Evolutionary conservation across 768 basidiomycete genomes (phyloP).

Genomic region (Tylopilus sp.): DNA sequence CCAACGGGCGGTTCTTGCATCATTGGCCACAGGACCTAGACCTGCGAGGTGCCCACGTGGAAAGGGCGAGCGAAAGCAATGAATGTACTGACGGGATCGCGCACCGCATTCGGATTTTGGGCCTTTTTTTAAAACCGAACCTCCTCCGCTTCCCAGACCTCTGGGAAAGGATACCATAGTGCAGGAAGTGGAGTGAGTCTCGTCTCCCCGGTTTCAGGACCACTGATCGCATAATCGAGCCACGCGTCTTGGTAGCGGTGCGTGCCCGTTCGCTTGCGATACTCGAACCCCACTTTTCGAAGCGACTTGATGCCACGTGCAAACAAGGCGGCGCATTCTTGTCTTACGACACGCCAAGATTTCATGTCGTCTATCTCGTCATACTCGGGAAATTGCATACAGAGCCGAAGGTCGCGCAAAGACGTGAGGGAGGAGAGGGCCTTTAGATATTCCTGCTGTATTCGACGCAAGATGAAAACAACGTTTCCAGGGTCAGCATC

Average conservation of each 20-base stretch:
- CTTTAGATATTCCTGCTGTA: constrained; percentile 35
- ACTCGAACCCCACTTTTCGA: constrained; percentile 33
- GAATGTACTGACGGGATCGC: not conserved
- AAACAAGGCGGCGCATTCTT: constrained; percentile 28
- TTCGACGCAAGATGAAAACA: constrained; percentile 24
- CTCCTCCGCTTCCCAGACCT: constrained; percentile 31
- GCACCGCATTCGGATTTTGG: not conserved
- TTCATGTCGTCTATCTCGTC: constrained; percentile 30
- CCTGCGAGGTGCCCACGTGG: constrained; percentile 14
- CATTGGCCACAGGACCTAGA: constrained; percentile 16
- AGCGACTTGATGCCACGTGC: constrained; percentile 32
- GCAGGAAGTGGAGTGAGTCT: constrained; percentile 23
- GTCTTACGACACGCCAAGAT: constrained; percentile 30
- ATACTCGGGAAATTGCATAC: constrained; percentile 36
- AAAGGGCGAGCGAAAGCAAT: constrained; percentile 2
- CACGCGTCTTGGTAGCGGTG: constrained; percentile 35
- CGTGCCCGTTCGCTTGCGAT: constrained; percentile 35
- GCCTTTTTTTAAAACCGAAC: constrained; percentile 19
- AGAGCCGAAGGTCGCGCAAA: constrained; percentile 31
- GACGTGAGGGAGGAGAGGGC: constrained; percentile 28
- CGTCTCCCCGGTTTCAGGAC: constrained; percentile 18
- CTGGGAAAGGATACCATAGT: constrained; percentile 34
- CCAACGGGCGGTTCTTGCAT: constrained; percentile 7
- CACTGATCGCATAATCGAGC: constrained; percentile 31
- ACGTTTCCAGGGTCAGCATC: constrained; percentile 30